These are phyloP conservation scores for Thymus quinquecostatus DNA, from an alignment of 257 asterid genomes.

Conservation along the genomic window DNA sequence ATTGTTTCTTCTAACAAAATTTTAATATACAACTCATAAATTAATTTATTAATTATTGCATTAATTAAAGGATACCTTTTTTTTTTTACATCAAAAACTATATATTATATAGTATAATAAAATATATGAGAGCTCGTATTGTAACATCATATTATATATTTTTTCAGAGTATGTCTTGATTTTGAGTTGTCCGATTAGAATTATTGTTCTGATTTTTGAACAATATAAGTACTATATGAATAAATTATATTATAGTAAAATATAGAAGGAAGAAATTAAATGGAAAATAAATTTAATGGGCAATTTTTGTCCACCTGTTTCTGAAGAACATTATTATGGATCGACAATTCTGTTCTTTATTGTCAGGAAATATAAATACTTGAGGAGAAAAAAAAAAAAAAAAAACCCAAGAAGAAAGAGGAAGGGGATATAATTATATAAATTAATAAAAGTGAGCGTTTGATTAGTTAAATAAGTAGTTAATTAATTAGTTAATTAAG, in stretches of 20 bases:
- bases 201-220: conserved; percentile 4
- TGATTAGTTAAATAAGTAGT: neutral
- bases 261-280: neutral
- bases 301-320: conserved; percentile 27
- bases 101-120: no score
- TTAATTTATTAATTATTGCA: conserved; percentile 20
- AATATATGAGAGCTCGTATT: neutral
- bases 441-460: no score
- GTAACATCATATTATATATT: conserved; percentile 36
- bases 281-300: conserved; percentile 5
- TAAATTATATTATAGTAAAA: no score
- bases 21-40: conserved; percentile 21
- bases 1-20: conserved; percentile 26
- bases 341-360: conserved; percentile 19
- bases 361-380: conserved; percentile 22
- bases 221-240: neutral
- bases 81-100: neutral
- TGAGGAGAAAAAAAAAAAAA: neutral
- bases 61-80: conserved; percentile 22
- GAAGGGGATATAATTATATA: neutral
- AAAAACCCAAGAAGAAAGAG: neutral
- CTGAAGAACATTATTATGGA: conserved; percentile 24
- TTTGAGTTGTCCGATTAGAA: conserved; percentile 36
- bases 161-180: conserved; percentile 34
- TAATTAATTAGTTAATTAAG: conserved; percentile 1